phyloP scores from a whole-genome alignment of 164 flowering plant genomes.

The Vitis vinifera region ASM3070453v1 NC_081818.1:2844501-2845000 shows the following conservation, averaged over 20 bases:
- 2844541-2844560: too few species aligned
- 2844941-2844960: background rate
- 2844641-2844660: too few species aligned
- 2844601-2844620: too few species aligned
- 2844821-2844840: background rate
- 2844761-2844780: background rate
- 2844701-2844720: background rate
- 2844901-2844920: background rate
- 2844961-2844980: background rate
- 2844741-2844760: background rate
- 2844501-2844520: too few species aligned
- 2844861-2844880: too few species aligned
- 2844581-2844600: too few species aligned
- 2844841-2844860: background rate
- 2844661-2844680: too few species aligned
- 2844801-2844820: too few species aligned
- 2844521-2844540: too few species aligned
- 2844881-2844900: too few species aligned
- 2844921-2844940: background rate
- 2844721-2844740: background rate
- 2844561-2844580: background rate
- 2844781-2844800: too few species aligned
- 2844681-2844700: background rate
- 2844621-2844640: too few species aligned
- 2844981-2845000: constrained; percentile 28